A percentile compares a stretch with the other conserved stretches of the same genome.
phyloP scores from a whole-genome alignment of 2,329 filamentous ascomycete species.

The Verticillium dahliae region DNA sequence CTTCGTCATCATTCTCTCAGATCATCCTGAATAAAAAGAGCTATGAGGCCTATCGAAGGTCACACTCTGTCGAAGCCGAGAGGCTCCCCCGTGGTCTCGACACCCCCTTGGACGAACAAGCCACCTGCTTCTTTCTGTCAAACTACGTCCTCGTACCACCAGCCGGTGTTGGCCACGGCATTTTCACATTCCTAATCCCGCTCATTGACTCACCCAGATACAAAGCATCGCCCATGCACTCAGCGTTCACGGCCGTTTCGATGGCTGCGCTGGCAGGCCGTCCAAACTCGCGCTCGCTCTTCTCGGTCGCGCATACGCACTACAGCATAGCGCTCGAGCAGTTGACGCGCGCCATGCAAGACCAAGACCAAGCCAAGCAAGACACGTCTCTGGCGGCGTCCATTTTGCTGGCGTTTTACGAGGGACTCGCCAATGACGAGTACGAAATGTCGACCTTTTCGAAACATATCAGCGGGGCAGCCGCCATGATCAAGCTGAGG shows the following conservation, averaged over 20 bases:
- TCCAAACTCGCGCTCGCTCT: conserved; percentile 13
- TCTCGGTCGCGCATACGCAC: conserved; percentile 12
- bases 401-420: conserved; percentile 17
- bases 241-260: conserved; percentile 14
- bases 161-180: conserved; percentile 9
- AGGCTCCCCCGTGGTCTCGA: conserved; percentile 8
- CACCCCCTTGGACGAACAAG: conserved; percentile 16
- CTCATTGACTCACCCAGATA: conserved; percentile 11
- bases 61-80: neutral
- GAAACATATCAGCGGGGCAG: conserved; percentile 14
- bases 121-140: conserved; percentile 16
- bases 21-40: neutral
- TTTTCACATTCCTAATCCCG: conserved; percentile 15
- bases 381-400: conserved; percentile 14
- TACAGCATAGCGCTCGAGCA: conserved; percentile 15
- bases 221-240: conserved; percentile 13
- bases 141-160: conserved; percentile 16
- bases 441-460: conserved; percentile 12
- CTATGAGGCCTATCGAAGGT: neutral
- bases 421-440: conserved; percentile 13
- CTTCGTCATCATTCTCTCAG: neutral
- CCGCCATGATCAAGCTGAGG: conserved; percentile 14
- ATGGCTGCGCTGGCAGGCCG: conserved; percentile 16
- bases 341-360: conserved; percentile 13
- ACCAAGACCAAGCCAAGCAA: conserved; percentile 10